Evolutionary conservation across 352 stramenopile genomes (phyloP).

Genomic region (Pythium brassicae): DNA sequence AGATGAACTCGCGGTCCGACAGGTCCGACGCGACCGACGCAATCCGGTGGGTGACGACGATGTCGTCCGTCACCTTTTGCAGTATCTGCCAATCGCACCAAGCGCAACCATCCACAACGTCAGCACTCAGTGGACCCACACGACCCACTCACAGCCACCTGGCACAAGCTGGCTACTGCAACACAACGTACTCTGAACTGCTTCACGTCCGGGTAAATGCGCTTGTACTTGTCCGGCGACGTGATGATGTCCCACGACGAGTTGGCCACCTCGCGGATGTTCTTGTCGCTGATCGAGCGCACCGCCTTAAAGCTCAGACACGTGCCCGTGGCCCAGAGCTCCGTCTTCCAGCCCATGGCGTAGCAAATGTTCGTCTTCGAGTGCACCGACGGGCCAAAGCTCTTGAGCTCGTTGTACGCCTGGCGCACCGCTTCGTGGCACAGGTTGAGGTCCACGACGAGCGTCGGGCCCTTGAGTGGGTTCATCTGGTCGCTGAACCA

Average conservation of each 20-base stretch:
- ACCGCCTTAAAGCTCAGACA: conserved; percentile 73
- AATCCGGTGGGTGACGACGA: conserved; percentile 76
- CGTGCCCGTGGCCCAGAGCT: conserved; percentile 73
- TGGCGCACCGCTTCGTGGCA: conserved; percentile 75
- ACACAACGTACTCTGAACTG: conserved; percentile 56
- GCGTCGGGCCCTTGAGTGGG: conserved; percentile 61
- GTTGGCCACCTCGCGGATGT: conserved; percentile 66
- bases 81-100: conserved; percentile 31
- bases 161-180: no score
- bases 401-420: conserved; percentile 77
- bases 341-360: conserved; percentile 82
- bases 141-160: no score
- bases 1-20: conserved; percentile 76
- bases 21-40: conserved; percentile 67
- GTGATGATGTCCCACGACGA: conserved; percentile 83
- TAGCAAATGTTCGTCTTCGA: conserved; percentile 85
- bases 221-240: conserved; percentile 77
- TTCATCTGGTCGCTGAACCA: conserved; percentile 84
- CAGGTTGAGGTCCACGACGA: conserved; percentile 74
- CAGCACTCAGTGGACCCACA: no score
- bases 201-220: conserved; percentile 82
- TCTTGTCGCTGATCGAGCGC: conserved; percentile 58
- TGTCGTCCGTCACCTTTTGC: conserved; percentile 82
- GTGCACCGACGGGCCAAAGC: conserved; percentile 67
- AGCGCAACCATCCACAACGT: neutral